Conservation (phyloP, 345 rosid genomes). For the Pelargonium nanum region DNA sequence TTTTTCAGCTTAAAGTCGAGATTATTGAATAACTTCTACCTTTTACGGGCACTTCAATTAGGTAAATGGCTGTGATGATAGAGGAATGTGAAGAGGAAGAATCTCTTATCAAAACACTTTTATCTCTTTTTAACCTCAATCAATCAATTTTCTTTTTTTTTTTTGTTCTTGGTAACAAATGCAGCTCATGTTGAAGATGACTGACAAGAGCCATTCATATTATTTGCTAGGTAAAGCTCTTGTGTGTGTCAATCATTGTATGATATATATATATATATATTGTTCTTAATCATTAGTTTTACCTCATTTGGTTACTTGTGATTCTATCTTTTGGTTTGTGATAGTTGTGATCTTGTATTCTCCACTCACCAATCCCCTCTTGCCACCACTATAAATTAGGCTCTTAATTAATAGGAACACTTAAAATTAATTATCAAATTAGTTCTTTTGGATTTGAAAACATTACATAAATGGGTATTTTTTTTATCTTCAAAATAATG, state of each 20-base stretch:
- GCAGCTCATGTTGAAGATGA: constrained; percentile 11
- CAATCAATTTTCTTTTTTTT: too few species aligned
- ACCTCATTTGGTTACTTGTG: constrained; percentile 13
- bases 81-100: constrained; percentile 31
- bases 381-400: neutral
- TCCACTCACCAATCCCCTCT: constrained; percentile 15
- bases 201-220: constrained; percentile 9
- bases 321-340: constrained; percentile 14
- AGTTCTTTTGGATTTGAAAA: neutral
- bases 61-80: constrained; percentile 5
- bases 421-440: too few species aligned
- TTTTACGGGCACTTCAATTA: constrained; percentile 1
- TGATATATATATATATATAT: constrained; percentile 11
- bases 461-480: neutral
- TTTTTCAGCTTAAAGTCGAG: too few species aligned
- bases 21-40: constrained; percentile 5
- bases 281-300: constrained; percentile 4
- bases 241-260: constrained; percentile 25
- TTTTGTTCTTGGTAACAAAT: constrained; percentile 5
- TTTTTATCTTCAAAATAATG: too few species aligned
- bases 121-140: constrained; percentile 22
- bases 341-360: constrained; percentile 15
- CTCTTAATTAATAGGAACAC: too few species aligned
- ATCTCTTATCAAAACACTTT: constrained; percentile 25
- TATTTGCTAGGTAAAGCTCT: constrained; percentile 10